Base-by-base conservation (phyloP, 2,329 filamentous ascomycete species). In the Exophiala aquamarina region DNA sequence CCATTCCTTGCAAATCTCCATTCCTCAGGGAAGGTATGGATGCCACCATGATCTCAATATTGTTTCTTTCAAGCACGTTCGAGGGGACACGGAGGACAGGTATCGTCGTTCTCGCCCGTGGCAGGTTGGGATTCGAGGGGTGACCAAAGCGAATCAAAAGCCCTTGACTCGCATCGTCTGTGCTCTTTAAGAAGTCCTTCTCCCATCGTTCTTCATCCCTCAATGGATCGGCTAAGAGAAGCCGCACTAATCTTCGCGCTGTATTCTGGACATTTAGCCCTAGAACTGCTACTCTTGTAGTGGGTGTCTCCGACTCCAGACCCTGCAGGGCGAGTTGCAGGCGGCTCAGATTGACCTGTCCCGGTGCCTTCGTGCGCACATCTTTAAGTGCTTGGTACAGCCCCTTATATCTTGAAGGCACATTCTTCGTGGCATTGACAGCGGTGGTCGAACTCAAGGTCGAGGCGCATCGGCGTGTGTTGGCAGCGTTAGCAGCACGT, bases 141-240 rank as follows among this genome's bases (percentile, higher is more conserved):
- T 79, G 73, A 35, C 79, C 79, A 55, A 81, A 79, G 54, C 78
- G 80, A 51, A 91, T 74, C 14, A 90, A 70, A 46, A 90, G 65
- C 2, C 85, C 84, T 50, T 73, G 73, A 21, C 69, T 64, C 20
- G 72, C 65, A 47, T 62, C 63, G 54, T 78, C 73, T 50, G 77
- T 73, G 10, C 63, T 61, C 10, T 60, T 58, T 23, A 77, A 73
- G 49, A 90, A 64, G 48, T 81, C 71, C 59, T 71, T 70, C 66
- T 91, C 87, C 87, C 87, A 91, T 19, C 73, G 66, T 55, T 82
- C 76, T 54, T 80, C 76, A 4, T 76, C 68, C 29, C 74, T 74
- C 55, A 91, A 67, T 3, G 87, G 85, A 64, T 91, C 87, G 2
- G 84, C 83, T 2, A 90, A 70, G 10, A 89, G 68, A 28, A 91